Percentiles rank a stretch among this genome's conserved stretches.
These are phyloP conservation scores for Phytophthora podocarpi DNA, from an alignment of 352 stramenopile genomes.

Conservation along the genomic window DNA sequence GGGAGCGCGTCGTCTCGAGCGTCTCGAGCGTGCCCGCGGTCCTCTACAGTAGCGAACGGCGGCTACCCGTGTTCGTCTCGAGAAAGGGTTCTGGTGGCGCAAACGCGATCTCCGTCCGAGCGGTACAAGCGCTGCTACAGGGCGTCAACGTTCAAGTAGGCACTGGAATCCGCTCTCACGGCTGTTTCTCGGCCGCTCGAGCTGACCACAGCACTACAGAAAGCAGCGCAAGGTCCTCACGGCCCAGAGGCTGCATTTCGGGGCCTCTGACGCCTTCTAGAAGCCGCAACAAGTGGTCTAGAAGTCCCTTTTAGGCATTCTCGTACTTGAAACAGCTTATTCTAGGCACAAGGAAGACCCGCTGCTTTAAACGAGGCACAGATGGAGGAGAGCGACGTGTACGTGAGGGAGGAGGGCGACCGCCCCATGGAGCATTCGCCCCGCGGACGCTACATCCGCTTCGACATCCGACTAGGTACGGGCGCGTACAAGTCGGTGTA, in stretches of 20 bases:
- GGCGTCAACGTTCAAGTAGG: not conserved
- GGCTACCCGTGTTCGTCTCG: slow-evolving; percentile 20
- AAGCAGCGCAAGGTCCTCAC: not conserved
- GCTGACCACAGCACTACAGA: not conserved
- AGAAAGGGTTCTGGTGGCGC: slow-evolving; percentile 15
- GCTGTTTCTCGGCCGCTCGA: slow-evolving; percentile 1
- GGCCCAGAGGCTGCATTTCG: not conserved
- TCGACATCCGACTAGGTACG: slow-evolving; percentile 82
- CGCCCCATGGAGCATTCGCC: slow-evolving; percentile 79
- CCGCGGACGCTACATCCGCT: slow-evolving; percentile 86
- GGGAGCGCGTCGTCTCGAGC: slow-evolving; percentile 33
- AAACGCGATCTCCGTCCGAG: slow-evolving; percentile 16
- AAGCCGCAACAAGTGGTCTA: slow-evolving; percentile 12
- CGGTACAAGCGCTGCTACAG: slow-evolving; percentile 23
- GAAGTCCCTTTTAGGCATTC: not conserved
- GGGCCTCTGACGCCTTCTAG: not conserved
- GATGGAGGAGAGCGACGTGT: slow-evolving; percentile 76
- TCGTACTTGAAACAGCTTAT: not conserved
- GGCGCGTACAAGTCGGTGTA: slow-evolving; percentile 93
- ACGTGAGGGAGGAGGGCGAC: slow-evolving; percentile 76
- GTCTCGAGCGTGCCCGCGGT: slow-evolving; percentile 25
- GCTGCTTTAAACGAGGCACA: not conserved
- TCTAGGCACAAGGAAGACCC: not conserved
- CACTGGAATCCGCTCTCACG: not conserved
- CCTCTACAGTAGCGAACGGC: slow-evolving; percentile 13